Conservation (phyloP, 495 filamentous ascomycete species). For the Annulohypoxylon moriforme region DNA sequence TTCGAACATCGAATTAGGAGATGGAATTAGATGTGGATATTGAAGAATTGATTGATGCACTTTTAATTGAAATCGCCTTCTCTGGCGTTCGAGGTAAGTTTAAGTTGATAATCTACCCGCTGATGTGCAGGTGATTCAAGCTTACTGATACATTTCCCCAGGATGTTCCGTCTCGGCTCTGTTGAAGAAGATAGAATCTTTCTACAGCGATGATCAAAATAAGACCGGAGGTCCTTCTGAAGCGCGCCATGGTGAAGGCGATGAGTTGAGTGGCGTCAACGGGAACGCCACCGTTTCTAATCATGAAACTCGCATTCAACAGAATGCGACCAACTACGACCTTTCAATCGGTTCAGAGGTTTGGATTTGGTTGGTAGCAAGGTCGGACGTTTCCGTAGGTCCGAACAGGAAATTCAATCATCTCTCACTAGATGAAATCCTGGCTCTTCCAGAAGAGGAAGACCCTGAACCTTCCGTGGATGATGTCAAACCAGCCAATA, state of each 20-base stretch:
- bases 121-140: conserved; percentile 8
- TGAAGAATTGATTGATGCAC: conserved; percentile 76
- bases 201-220: conserved; percentile 23
- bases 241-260: background rate
- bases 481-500: background rate
- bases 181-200: conserved; percentile 42
- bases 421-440: conserved; percentile 54
- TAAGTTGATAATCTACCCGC: conserved; percentile 12
- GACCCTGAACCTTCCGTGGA: conserved; percentile 14
- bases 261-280: background rate
- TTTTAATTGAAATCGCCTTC: conserved; percentile 77
- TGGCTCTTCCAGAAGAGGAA: conserved; percentile 55
- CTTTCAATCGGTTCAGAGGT: conserved; percentile 53
- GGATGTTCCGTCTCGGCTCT: conserved; percentile 43
- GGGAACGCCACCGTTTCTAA: background rate
- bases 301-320: background rate
- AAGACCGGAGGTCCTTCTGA: background rate
- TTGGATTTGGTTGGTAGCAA: conserved; percentile 58
- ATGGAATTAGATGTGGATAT: conserved; percentile 69
- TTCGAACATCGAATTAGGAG: conserved; percentile 31
- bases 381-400: conserved; percentile 57
- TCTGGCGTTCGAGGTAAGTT: conserved; percentile 75
- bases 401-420: conserved; percentile 54
- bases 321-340: conserved; percentile 26
- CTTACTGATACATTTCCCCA: conserved; percentile 29